Evolutionary conservation across 345 rosid genomes (phyloP), one percentile per base, ranked within the genome.

Genomic region (Salix arbutifolia): DNA sequence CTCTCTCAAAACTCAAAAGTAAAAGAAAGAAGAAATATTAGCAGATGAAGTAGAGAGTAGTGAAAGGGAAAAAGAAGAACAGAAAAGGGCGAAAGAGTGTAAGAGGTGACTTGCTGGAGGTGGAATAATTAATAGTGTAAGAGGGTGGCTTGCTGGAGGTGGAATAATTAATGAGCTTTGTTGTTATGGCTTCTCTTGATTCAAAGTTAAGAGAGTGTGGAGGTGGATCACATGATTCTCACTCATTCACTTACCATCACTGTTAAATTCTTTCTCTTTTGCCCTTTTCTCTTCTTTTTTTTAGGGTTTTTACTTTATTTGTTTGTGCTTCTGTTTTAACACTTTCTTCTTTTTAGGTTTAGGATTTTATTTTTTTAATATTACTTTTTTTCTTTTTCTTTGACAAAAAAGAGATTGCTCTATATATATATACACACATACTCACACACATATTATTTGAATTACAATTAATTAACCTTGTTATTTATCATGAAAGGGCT

Each of bases 181-280:
- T 31, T 16, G 31, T 79, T 69, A 80, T 67, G 82, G 50, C 60
- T 58, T 62, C 28, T 74, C 76, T 71, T 56, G 78, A 40, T 78
- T 71, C 42, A 31, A 58, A 23, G 64, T 58, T 58, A 58, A 69
- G 73, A 73, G 65, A 40, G 21, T 35, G 77, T 19, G 64, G 86
- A 56, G 93, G 88, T 50, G 72, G 84, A 82, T 89, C 94, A 90
- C 94, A 86, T 86, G 91, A 87, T 80, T 82, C 92, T 87, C 84
- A 80, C 85, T 85, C 79, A 77, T 74, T 74, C 77, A 65, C 78
- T 70, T 53, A 12, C 46, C 46, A 50, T 56, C 74, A 61, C 66
- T 77, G 65, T 52, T 1, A 31, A 79, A 35, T 72, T 52, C 46
- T 23, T 42, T 66, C 69, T 74, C 66, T 44, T 6, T 3, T 42